A percentile compares a stretch with the other conserved stretches of the same genome.
Conservation (phyloP, 2,329 filamentous ascomycete genomes). For the Gaeumannomyces sp. region DNA sequence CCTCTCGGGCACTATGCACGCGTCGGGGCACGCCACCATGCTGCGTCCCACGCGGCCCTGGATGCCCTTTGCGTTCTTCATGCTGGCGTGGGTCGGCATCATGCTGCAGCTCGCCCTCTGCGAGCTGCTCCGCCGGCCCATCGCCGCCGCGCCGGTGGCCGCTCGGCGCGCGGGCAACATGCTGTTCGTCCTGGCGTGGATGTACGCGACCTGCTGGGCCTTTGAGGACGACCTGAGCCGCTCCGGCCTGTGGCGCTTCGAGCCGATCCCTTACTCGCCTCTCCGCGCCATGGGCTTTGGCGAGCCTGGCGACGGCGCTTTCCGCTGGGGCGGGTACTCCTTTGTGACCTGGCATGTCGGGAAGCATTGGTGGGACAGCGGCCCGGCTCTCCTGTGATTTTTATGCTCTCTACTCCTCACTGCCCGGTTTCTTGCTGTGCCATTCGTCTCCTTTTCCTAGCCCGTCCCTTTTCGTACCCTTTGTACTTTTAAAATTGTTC, state of each 20-base stretch:
- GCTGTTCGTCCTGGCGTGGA: slow-evolving; percentile 57
- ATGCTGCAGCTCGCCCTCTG: slow-evolving; percentile 45
- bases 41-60: slow-evolving; percentile 49
- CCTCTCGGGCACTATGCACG: slow-evolving; percentile 65
- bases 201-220: slow-evolving; percentile 57
- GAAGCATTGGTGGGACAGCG: slow-evolving; percentile 53
- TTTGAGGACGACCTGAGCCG: slow-evolving; percentile 72
- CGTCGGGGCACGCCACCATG: slow-evolving; percentile 60
- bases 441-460: neutral
- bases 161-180: slow-evolving; percentile 53
- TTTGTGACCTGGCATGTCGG: slow-evolving; percentile 52
- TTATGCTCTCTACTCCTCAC: too few species aligned
- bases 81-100: slow-evolving; percentile 62
- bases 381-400: slow-evolving; percentile 14
- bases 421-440: too few species aligned
- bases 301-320: slow-evolving; percentile 53
- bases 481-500: neutral
- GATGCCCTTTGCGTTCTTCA: slow-evolving; percentile 62
- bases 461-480: neutral
- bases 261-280: slow-evolving; percentile 72
- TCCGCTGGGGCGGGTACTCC: slow-evolving; percentile 56
- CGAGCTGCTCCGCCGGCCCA: slow-evolving; percentile 14
- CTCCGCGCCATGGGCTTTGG: slow-evolving; percentile 63
- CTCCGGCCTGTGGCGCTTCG: slow-evolving; percentile 71
- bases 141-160: slow-evolving; percentile 17